A percentile compares a stretch with the other conserved stretches of the same genome.
Conservation (phyloP, 352 stramenopile species). For the Stramenopiles sp. region DNA sequence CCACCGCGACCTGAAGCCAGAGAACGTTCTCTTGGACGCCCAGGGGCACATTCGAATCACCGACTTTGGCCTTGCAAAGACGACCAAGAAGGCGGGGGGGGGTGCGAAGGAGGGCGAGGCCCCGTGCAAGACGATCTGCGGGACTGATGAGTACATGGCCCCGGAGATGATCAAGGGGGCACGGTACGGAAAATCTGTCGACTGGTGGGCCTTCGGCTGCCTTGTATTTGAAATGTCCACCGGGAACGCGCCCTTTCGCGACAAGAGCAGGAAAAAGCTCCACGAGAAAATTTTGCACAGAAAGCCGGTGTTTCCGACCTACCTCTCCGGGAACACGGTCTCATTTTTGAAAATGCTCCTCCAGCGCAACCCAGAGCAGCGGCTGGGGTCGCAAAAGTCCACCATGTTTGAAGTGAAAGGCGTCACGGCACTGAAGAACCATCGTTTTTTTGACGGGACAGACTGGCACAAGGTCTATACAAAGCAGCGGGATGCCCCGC, state of each 20-base stretch:
- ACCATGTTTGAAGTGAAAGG: slow-evolving; percentile 96
- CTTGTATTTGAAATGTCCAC: slow-evolving; percentile 64
- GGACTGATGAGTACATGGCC: slow-evolving; percentile 44
- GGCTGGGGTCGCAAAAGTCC: slow-evolving; percentile 70
- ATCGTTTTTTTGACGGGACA: slow-evolving; percentile 80
- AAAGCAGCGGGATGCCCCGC: no score
- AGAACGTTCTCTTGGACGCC: slow-evolving; percentile 49
- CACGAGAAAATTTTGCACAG: slow-evolving; percentile 60
- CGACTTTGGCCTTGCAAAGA: slow-evolving; percentile 49
- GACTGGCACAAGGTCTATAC: no score
- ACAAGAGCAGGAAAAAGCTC: slow-evolving; percentile 60
- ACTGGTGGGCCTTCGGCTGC: slow-evolving; percentile 53
- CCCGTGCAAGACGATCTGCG: slow-evolving; percentile 11
- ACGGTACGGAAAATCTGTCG: slow-evolving; percentile 31
- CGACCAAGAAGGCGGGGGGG: no score
- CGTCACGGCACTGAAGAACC: slow-evolving; percentile 81
- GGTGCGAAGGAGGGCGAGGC: slow-evolving; percentile 21
- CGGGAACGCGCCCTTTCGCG: slow-evolving; percentile 46
- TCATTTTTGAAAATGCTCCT: slow-evolving; percentile 87
- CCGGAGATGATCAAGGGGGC: slow-evolving; percentile 57
- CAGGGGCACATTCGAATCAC: slow-evolving; percentile 57
- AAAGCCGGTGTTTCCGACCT: slow-evolving; percentile 48
- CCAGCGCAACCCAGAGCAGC: slow-evolving; percentile 79
- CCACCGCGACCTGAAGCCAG: slow-evolving; percentile 52
- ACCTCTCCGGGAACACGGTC: slow-evolving; percentile 53